Percentiles rank a stretch among this genome's conserved stretches.
phyloP scores from a whole-genome alignment of 371 early-diverging fungal species.

The Syncephalastrum contaminatum region DNA sequence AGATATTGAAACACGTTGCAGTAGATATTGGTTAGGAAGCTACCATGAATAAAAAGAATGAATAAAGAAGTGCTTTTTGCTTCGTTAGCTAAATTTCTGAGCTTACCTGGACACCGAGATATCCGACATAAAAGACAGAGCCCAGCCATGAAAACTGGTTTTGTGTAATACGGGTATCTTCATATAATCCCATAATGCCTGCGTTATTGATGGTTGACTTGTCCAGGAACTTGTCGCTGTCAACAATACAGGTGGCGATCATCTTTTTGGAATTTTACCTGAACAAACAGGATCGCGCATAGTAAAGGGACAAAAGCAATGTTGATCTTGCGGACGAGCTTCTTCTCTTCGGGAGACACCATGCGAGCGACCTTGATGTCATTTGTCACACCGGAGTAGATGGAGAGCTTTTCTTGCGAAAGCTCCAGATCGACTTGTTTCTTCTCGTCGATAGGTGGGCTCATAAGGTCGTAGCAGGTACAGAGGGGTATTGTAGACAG shows the following conservation, averaged over 20 bases:
- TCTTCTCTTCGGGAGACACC: slow-evolving; percentile 13
- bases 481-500: no score
- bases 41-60: not conserved
- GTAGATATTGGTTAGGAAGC: slow-evolving; percentile 38
- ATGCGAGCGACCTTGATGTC: no score
- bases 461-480: no score
- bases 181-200: slow-evolving; percentile 23
- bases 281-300: slow-evolving; percentile 16
- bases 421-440: no score
- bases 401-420: no score
- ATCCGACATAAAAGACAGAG: slow-evolving; percentile 38
- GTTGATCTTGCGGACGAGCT: slow-evolving; percentile 16
- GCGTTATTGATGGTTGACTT: slow-evolving; percentile 30
- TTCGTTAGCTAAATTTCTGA: not conserved
- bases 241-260: not conserved
- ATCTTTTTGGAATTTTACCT: slow-evolving; percentile 9
- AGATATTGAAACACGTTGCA: slow-evolving; percentile 31
- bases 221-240: slow-evolving; percentile 27
- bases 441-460: no score
- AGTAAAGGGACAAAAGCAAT: slow-evolving; percentile 15
- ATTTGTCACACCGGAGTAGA: no score
- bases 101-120: slow-evolving; percentile 31
- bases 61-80: not conserved
- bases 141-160: slow-evolving; percentile 32
- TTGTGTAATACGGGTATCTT: slow-evolving; percentile 19